Evolutionary conservation across 2,329 filamentous ascomycete species (phyloP).

Genomic region (Ceratocystis alfenasii): DNA sequence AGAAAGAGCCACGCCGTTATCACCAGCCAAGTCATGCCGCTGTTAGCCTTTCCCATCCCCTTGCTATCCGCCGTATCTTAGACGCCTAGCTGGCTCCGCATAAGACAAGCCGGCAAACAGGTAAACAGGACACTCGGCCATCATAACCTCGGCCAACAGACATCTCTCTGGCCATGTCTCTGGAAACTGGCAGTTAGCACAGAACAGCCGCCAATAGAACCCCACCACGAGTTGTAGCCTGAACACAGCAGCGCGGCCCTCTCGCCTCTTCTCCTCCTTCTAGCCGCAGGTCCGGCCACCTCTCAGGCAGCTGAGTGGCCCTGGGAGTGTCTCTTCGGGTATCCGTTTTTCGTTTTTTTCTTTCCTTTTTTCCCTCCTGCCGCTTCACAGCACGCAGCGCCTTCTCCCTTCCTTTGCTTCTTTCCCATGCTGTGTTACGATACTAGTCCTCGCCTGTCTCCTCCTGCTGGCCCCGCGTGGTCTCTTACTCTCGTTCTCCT

Average conservation of each 20-base stretch:
- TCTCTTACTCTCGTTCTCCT: background rate
- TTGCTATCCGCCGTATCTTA: no score
- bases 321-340: background rate
- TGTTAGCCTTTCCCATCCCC: no score
- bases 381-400: background rate
- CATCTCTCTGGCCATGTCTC: background rate
- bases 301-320: slow-evolving; percentile 3
- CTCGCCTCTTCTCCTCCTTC: background rate
- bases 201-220: background rate
- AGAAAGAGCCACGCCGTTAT: background rate
- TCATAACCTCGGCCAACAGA: no score
- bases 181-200: background rate
- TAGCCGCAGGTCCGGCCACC: background rate
- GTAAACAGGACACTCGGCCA: no score
- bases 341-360: background rate
- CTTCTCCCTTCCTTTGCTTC: background rate
- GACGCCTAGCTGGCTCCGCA: no score
- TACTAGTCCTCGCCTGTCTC: background rate
- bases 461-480: background rate
- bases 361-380: background rate
- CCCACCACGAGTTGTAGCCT: background rate
- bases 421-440: background rate
- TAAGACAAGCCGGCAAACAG: no score
- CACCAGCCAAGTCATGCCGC: background rate
- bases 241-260: background rate